Evolutionary conservation across 1,139 yeast species (phyloP).

Genomic region (Nakaseomyces sp.): DNA sequence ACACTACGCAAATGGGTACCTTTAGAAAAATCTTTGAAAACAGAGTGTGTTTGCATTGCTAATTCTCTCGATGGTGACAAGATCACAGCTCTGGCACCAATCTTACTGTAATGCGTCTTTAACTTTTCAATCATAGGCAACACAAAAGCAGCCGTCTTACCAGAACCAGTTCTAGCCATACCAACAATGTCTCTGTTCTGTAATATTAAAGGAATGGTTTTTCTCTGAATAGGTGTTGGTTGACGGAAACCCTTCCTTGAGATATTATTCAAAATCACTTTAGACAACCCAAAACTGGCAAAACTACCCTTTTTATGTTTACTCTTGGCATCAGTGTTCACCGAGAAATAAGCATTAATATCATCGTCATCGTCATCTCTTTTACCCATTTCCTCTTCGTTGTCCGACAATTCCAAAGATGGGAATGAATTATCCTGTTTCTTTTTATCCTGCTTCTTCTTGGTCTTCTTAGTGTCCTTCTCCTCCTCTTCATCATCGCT

Average conservation of each 20-base stretch:
- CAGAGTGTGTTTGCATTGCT: conserved; percentile 85
- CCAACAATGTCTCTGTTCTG: conserved; percentile 93
- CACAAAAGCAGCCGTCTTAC: conserved; percentile 97
- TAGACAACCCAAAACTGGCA: conserved; percentile 83
- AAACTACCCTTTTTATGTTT: conserved; percentile 77
- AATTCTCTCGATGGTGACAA: conserved; percentile 81
- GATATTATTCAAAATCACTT: conserved; percentile 59
- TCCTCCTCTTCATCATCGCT: conserved; percentile 35
- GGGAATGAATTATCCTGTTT: conserved; percentile 57
- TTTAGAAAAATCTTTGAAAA: conserved; percentile 75
- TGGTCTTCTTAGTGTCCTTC: conserved; percentile 14
- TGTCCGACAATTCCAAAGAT: conserved; percentile 57
- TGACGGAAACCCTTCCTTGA: conserved; percentile 80
- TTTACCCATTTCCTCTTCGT: conserved; percentile 35
- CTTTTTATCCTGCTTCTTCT: conserved; percentile 13
- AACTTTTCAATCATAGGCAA: conserved; percentile 83
- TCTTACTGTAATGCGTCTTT: conserved; percentile 74
- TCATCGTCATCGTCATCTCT: conserved; percentile 41
- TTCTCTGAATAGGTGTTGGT: conserved; percentile 97
- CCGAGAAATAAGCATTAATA: conserved; percentile 37
- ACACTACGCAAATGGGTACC: conserved; percentile 79
- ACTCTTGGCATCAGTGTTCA: conserved; percentile 34
- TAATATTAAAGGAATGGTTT: conserved; percentile 82
- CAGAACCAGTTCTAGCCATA: conserved; percentile 98
- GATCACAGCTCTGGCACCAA: conserved; percentile 83